Conservation (phyloP, 768 basidiomycete genomes). For the Collybia mongolica region DNA sequence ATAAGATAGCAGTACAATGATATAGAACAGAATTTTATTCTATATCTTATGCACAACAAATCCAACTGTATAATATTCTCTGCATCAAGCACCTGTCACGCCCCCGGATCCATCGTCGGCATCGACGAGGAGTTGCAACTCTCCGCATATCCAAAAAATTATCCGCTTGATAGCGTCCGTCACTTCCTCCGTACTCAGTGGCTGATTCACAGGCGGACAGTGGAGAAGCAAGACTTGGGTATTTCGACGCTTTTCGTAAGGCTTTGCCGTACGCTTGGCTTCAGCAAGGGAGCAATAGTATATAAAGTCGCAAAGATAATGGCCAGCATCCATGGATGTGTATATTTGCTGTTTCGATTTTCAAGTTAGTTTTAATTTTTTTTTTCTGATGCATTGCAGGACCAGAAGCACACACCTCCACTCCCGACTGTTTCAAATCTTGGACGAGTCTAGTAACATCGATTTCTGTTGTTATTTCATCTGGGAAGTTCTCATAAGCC, state of each 20-base stretch:
- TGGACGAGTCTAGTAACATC: constrained; percentile 58
- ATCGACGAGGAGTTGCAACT: constrained; percentile 34
- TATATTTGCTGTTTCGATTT: constrained; percentile 52
- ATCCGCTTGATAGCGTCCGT: constrained; percentile 63
- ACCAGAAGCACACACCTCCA: constrained; percentile 36
- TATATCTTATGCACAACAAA: no score
- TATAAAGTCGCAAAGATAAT: constrained; percentile 75
- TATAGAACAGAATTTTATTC: no score
- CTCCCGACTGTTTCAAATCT: constrained; percentile 49
- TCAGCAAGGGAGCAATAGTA: constrained; percentile 78
- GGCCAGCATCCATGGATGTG: constrained; percentile 73
- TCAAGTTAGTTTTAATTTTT: neutral
- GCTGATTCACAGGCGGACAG: constrained; percentile 66
- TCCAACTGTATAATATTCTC: neutral
- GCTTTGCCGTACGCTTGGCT: constrained; percentile 48
- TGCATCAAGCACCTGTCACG: no score
- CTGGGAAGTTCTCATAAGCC: constrained; percentile 53
- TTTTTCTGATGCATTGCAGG: no score
- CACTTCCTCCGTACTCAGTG: constrained; percentile 63
- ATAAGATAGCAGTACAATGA: no score
- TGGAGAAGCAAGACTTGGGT: constrained; percentile 68
- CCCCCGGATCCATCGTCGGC: constrained; percentile 1
- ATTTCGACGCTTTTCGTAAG: constrained; percentile 38
- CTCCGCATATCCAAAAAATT: constrained; percentile 56
- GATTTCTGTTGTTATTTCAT: constrained; percentile 59